A percentile compares a stretch with the other conserved stretches of the same genome.
These are phyloP conservation scores for Rosa rugosa DNA, from an alignment of 306 rosid genomes.

Conservation along the genomic window DNA sequence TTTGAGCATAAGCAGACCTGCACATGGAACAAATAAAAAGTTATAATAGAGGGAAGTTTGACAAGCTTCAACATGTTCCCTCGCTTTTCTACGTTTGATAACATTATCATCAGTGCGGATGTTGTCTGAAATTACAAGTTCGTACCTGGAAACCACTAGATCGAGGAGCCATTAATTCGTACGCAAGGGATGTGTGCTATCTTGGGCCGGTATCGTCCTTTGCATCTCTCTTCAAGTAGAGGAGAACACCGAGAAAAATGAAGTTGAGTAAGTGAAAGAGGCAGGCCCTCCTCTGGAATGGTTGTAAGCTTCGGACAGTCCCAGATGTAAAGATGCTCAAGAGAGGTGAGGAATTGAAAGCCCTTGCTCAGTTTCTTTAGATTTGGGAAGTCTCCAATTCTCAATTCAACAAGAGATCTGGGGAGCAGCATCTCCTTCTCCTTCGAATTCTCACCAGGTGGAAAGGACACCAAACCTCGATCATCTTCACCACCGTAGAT, in stretches of 20 bases:
- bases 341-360: slow-evolving; percentile 27
- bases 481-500: background rate
- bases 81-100: too few species aligned
- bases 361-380: slow-evolving; percentile 14
- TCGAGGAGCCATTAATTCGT: too few species aligned
- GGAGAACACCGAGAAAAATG: fast-evolving
- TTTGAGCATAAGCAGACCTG: too few species aligned
- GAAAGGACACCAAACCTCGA: slow-evolving; percentile 10
- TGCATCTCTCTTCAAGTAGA: background rate
- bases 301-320: background rate
- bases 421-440: slow-evolving; percentile 2
- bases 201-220: too few species aligned
- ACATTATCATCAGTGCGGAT: too few species aligned
- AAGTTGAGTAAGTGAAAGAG: background rate
- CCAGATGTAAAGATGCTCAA: fast-evolving
- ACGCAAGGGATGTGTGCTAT: background rate
- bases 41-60: too few species aligned
- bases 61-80: too few species aligned
- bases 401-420: background rate
- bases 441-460: background rate
- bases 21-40: too few species aligned
- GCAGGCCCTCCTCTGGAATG: background rate
- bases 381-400: background rate
- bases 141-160: too few species aligned
- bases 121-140: too few species aligned